Percentiles rank a stretch among this genome's conserved stretches.
These are phyloP conservation scores for Aspergillus pseudoglaucus DNA, from an alignment of 2,329 filamentous ascomycete genomes.

Conservation along the genomic window DNA sequence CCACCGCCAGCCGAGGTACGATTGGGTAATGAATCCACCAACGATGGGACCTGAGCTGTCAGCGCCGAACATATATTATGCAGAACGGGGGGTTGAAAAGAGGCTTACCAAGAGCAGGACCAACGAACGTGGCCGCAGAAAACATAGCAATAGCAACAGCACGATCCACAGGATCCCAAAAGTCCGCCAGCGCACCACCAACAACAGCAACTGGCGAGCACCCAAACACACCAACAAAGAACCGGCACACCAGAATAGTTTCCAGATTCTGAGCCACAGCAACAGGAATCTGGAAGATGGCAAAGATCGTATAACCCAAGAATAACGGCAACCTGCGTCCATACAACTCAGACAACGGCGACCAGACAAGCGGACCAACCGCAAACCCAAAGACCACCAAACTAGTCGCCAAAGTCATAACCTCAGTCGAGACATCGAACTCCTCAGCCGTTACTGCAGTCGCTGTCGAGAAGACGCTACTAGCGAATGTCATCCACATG, in stretches of 20 bases:
- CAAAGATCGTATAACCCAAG: conserved; percentile 43
- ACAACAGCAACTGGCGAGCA: conserved; percentile 46
- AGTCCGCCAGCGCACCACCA: conserved; percentile 43
- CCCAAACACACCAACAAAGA: conserved; percentile 49
- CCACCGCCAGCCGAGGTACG: conserved; percentile 51
- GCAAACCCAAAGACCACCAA: conserved; percentile 46
- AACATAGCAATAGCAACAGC: conserved; percentile 42
- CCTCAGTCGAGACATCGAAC: conserved; percentile 38
- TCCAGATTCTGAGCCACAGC: conserved; percentile 49
- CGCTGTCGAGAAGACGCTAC: conserved; percentile 42
- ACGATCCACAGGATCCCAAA: conserved; percentile 44
- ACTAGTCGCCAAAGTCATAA: conserved; percentile 37
- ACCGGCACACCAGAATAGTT: conserved; percentile 50
- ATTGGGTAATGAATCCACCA: conserved; percentile 45
- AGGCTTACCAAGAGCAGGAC: conserved; percentile 37
- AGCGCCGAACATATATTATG: background rate
- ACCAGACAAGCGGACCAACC: conserved; percentile 48
- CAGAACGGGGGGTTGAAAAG: background rate
- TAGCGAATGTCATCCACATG: conserved; percentile 43
- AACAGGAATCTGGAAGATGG: conserved; percentile 51
- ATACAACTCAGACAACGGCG: conserved; percentile 43
- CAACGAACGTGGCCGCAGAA: conserved; percentile 43
- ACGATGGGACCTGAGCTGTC: conserved; percentile 36
- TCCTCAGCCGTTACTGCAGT: conserved; percentile 35
- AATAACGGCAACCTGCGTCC: conserved; percentile 47